Base-by-base conservation (phyloP, 768 basidiomycete genomes). In the Mycena belliarum region DNA sequence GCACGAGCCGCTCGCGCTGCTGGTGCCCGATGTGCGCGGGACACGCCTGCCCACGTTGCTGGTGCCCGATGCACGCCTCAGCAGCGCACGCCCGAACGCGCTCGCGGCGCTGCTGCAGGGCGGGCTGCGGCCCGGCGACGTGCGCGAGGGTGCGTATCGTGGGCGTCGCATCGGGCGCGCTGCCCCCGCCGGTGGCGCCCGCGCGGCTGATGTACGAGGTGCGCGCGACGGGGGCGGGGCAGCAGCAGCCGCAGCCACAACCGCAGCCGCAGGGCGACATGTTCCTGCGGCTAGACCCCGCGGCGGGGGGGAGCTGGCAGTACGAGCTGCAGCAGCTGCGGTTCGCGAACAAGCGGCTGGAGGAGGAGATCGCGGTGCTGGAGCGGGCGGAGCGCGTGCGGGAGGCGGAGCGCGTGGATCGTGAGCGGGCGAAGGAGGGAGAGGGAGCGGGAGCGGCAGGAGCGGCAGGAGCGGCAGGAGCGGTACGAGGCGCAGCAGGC, bases 251-350 rank as follows among this genome's bases (percentile, higher is more conserved):
- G n/a, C n/a, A n/a, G n/a, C n/a, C n/a, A n/a, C 29, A 32, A 32
- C 7, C 6, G 29, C 29, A 32, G 29, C 7, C 7, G 29, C 29
- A 12, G 7, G 29, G n/a, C 24, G 59, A 91, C 61, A 69, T 93
- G 18, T 93, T 93, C 60, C 84, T 83, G 38, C 90, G 91, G 69
- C 79, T 95, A 14, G 85, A 89, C 41, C 79, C 81, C 0, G 70
- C 73, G 15, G 75, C 87, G 6, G 86, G 83, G 12, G 87, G 88
- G 29, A 93, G 91, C 63, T 97, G 95, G 94, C 94, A 96, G 74
- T 96, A 93, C 64, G 92, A 94, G 74, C 77, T 95, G 46, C 88
- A 93, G 73, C 91, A 94, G 70, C 77, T 95, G 63, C 81, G 85
- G 67, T 86, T 86, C 65, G 77, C 81, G 50, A 93, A 93, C 66